Evolutionary conservation across 257 asterid genomes (phyloP).

Genomic region (Petunia axillaris): DNA sequence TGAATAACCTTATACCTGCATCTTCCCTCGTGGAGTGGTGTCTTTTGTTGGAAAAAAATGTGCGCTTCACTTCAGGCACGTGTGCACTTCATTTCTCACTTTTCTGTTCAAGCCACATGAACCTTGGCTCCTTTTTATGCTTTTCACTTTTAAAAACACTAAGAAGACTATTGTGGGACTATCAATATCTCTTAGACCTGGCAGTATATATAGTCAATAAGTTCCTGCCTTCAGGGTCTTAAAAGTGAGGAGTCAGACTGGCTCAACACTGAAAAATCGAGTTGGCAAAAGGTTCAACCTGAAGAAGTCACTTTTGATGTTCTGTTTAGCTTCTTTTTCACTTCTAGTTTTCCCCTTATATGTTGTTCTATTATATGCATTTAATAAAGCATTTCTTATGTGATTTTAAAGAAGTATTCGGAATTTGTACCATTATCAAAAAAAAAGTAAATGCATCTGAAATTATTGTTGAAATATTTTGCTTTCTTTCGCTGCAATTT

Average conservation of each 20-base stretch:
- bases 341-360: not conserved
- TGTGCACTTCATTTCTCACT: too few relatives aligned
- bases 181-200: not conserved
- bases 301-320: not conserved
- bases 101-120: too few relatives aligned
- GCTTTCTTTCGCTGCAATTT: constrained; percentile 1
- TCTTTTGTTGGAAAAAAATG: too few relatives aligned
- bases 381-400: not conserved
- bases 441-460: not conserved
- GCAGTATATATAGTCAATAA: not conserved
- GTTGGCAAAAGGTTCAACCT: constrained; percentile 16
- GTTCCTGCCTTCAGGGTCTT: not conserved
- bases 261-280: not conserved
- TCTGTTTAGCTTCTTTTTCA: not conserved
- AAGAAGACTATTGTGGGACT: not conserved
- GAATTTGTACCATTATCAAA: not conserved
- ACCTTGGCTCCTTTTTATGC: too few relatives aligned
- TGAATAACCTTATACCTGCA: too few relatives aligned
- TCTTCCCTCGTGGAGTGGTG: too few relatives aligned
- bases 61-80: too few relatives aligned
- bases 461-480: not conserved
- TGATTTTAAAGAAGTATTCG: not conserved
- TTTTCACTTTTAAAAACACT: too few relatives aligned
- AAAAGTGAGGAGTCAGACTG: not conserved
- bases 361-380: not conserved